These are phyloP conservation scores for Exophiala sp. DNA, from an alignment of 2,329 filamentous ascomycete species.

Conservation along the genomic window DNA sequence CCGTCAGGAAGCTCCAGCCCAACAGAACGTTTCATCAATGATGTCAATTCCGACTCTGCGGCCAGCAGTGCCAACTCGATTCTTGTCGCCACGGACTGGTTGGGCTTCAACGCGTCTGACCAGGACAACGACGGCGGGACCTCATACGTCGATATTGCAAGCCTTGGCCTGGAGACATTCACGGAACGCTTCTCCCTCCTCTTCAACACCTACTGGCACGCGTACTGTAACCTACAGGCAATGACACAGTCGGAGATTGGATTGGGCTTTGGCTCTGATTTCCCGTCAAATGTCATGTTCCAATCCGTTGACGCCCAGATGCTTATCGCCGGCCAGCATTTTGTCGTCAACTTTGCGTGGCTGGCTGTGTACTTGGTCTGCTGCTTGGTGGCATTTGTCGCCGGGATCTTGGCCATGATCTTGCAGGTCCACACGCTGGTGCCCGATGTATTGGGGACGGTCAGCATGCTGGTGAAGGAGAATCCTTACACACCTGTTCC, in stretches of 20 bases:
- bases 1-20: conserved; percentile 1
- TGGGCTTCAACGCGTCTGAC: conserved; percentile 4
- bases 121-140: background rate
- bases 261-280: background rate
- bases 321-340: conserved; percentile 2
- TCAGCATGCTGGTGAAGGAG: conserved; percentile 6
- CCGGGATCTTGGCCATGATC: conserved; percentile 1
- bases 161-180: background rate
- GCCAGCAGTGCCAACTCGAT: conserved; percentile 1
- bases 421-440: background rate
- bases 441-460: conserved; percentile 4
- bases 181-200: conserved; percentile 3
- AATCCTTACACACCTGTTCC: conserved; percentile 3
- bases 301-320: background rate
- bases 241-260: conserved; percentile 7
- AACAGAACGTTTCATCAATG: conserved; percentile 6
- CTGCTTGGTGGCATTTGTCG: background rate
- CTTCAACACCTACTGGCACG: conserved; percentile 8
- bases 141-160: conserved; percentile 3
- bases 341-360: conserved; percentile 2
- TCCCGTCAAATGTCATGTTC: conserved; percentile 3
- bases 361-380: conserved; percentile 3
- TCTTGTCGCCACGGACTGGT: conserved; percentile 5
- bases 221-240: conserved; percentile 3
- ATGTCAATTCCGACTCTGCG: conserved; percentile 1